Conservation (phyloP, 441 rosid genomes). For the Macaranga tanarius region DNA sequence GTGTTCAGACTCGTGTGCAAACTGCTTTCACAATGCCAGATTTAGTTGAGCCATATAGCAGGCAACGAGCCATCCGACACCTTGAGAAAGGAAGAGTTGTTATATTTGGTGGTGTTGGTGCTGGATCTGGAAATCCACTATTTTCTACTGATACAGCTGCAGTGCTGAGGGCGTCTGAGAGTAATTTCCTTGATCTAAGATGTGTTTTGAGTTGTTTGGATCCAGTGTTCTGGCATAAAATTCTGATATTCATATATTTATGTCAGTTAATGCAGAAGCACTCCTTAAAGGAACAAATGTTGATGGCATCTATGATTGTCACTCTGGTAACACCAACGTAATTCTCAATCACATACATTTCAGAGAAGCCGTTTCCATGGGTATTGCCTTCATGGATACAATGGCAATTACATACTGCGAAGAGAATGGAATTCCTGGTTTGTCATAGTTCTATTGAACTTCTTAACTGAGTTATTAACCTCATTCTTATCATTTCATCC, state of each 20-base stretch:
- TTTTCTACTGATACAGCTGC: conserved; percentile 90
- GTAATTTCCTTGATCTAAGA: conserved; percentile 26
- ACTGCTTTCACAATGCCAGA: conserved; percentile 67
- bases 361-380: conserved; percentile 46
- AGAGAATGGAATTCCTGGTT: conserved; percentile 67
- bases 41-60: conserved; percentile 79
- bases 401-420: conserved; percentile 62
- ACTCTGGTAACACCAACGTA: conserved; percentile 35
- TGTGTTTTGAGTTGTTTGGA: not conserved
- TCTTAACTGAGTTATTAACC: not conserved
- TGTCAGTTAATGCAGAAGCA: conserved; percentile 60
- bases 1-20: conserved; percentile 73
- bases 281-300: conserved; percentile 56
- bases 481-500: not conserved
- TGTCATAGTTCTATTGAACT: conserved; percentile 13
- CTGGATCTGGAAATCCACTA: conserved; percentile 82
- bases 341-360: conserved; percentile 45
- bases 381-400: conserved; percentile 47
- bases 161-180: conserved; percentile 66
- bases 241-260: conserved; percentile 1
- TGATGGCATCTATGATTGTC: conserved; percentile 49
- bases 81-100: conserved; percentile 97
- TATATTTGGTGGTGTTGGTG: conserved; percentile 82
- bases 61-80: conserved; percentile 74
- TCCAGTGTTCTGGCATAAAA: not conserved